A percentile compares a stretch with the other conserved stretches of the same genome.
Conservation (phyloP, 2,329 filamentous ascomycete genomes). For the Fusarium tupiense region DNA sequence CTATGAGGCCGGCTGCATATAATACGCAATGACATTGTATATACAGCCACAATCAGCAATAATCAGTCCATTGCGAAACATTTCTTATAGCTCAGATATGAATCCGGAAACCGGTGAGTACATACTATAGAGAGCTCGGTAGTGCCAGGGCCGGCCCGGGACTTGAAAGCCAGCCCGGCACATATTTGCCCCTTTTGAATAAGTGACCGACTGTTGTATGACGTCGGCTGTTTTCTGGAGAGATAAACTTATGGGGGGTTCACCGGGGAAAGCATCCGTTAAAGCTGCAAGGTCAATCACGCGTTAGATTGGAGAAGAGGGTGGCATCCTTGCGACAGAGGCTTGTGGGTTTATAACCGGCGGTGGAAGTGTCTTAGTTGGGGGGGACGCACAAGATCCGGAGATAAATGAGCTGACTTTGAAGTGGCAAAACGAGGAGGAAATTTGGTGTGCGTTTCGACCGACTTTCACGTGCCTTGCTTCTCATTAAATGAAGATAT, state of each 20-base stretch:
- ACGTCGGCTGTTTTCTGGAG: slow-evolving; percentile 3
- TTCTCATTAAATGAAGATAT: neutral
- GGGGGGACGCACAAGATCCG: neutral
- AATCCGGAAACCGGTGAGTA: neutral
- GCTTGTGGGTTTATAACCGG: slow-evolving; percentile 4
- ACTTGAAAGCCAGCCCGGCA: neutral
- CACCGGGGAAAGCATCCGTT: slow-evolving; percentile 3
- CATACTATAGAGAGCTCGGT: neutral
- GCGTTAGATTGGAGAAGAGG: neutral
- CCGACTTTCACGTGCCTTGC: neutral
- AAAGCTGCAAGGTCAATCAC: neutral
- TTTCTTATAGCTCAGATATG: neutral
- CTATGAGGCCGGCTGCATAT: slow-evolving; percentile 5
- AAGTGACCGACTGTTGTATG: neutral
- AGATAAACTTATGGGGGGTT: neutral
- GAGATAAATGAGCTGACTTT: neutral
- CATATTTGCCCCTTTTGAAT: neutral
- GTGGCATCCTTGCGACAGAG: neutral
- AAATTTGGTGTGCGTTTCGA: neutral
- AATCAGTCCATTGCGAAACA: neutral
- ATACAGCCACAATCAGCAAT: neutral
- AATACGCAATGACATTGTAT: neutral
- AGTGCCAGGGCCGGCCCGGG: slow-evolving; percentile 7
- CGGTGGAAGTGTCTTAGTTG: slow-evolving; percentile 8
- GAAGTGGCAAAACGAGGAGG: neutral